phyloP scores from a whole-genome alignment of 2,329 filamentous ascomycete species.

The Volutella citrinella region DNA sequence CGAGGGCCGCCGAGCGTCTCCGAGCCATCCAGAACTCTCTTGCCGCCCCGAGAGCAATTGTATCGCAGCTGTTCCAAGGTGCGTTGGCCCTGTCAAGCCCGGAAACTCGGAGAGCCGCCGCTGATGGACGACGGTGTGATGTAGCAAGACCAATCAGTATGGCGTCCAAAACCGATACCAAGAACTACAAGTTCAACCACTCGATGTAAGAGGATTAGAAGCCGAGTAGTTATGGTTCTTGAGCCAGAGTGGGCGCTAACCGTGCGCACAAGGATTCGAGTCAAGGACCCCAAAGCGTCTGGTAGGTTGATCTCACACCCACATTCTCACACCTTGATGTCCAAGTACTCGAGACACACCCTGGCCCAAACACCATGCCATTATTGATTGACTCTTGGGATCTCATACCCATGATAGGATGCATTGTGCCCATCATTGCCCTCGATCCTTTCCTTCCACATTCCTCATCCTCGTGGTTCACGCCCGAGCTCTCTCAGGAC shows the following conservation, averaged over 20 bases:
- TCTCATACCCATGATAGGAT: too few relatives aligned
- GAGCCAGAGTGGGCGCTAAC: neutral
- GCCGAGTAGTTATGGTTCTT: too few relatives aligned
- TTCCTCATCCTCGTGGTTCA: too few relatives aligned
- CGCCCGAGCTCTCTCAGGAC: too few relatives aligned
- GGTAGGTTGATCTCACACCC: conserved; percentile 40
- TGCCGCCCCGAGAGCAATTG: conserved; percentile 6
- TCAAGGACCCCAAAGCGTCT: conserved; percentile 87
- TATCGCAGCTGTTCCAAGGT: conserved; percentile 4
- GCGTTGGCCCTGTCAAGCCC: too few relatives aligned
- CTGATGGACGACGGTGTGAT: too few relatives aligned
- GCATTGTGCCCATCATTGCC: too few relatives aligned
- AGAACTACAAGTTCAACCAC: conserved; percentile 83
- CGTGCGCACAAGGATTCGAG: conserved; percentile 71
- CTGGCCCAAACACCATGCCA: too few relatives aligned
- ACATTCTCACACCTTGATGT: conserved; percentile 18
- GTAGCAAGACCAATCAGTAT: conserved; percentile 45
- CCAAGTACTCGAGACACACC: conserved; percentile 4
- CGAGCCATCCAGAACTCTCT: conserved; percentile 19
- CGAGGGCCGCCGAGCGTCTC: conserved; percentile 23
- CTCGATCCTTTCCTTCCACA: too few relatives aligned
- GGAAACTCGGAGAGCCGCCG: too few relatives aligned
- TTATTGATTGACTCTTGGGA: too few relatives aligned
- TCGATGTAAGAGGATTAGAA: conserved; percentile 74
- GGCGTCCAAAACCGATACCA: conserved; percentile 69